Evolutionary conservation across 2,329 filamentous ascomycete genomes (phyloP), one percentile per base, ranked within the genome.

Genomic region (Phialocephala subalpina): DNA sequence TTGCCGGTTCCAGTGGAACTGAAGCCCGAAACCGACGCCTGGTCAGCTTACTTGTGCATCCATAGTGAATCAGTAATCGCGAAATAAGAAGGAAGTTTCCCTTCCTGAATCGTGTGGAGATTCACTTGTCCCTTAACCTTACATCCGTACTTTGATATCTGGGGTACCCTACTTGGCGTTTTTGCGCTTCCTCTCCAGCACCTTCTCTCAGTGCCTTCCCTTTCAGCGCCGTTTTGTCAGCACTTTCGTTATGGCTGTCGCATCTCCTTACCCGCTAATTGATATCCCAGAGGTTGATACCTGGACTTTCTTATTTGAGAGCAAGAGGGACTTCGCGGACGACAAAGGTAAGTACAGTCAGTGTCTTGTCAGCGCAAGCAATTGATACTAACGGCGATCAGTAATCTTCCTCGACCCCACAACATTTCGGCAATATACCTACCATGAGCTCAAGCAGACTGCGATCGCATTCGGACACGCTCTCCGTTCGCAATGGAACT

Each of bases 391-490:
- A 53, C 57, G 27, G 2, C 33, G 20, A 45, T 11, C 35, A 69
- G 69, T 60, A 2, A 33, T 69, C 22, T 71, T 59, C 59, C 27
- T 47, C 35, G 62, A 69, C 78, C 86, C 87, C 68, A 87, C 90
- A 67, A 91, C 91, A 4, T 82, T 84, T 61, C 80, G 81, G 49
- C 79, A 80, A 55, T 93, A 96, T 79, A 95, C 88, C 55, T 93
- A 86, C 77, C 82, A 82, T 38, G 82, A 92, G 66, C 79, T 92
- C 61, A 89, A 86, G 73, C 81, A 83, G 65, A 82, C 86, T n/a
- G 90, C 92, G 1, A 78, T 87, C 35, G 84, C 87, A 22, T 96
- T 97, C 71, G 94, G 93, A 58, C 87, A 89, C 69, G 94, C 92
- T 1, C 84, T 97, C 20, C 88, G 88, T 73, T 86, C 89, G 36